Conservation (phyloP, 371 early-diverging fungal genomes). For the Phascolomyces articulosus region DNA sequence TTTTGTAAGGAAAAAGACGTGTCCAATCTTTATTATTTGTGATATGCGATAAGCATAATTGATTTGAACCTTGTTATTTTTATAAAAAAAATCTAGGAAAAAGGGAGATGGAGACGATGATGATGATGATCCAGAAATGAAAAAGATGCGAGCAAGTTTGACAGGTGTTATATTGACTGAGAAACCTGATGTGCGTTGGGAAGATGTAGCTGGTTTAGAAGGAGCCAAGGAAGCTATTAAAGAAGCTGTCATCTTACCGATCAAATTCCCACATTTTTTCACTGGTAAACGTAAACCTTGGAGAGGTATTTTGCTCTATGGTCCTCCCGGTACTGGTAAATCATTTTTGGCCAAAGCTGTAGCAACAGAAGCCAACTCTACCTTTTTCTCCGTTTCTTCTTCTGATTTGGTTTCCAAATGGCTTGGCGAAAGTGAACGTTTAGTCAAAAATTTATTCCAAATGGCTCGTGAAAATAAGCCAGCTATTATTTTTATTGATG, state of each 20-base stretch:
- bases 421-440: conserved; percentile 96
- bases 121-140: conserved; percentile 88
- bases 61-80: too few relatives aligned
- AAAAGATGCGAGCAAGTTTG: conserved; percentile 84
- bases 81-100: conserved; percentile 28
- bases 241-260: conserved; percentile 98
- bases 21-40: not conserved
- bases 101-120: conserved; percentile 50
- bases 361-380: conserved; percentile 94
- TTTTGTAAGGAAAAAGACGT: too few relatives aligned
- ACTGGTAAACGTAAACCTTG: conserved; percentile 95
- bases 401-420: conserved; percentile 97
- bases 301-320: conserved; percentile 97
- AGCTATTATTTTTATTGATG: conserved; percentile 97
- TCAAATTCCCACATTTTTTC: conserved; percentile 96
- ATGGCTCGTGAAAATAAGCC: conserved; percentile 95
- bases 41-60: too few relatives aligned
- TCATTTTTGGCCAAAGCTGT: conserved; percentile 97
- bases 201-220: conserved; percentile 98
- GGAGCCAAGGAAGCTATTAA: conserved; percentile 98
- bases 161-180: conserved; percentile 90
- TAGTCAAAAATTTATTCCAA: conserved; percentile 92
- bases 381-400: conserved; percentile 95
- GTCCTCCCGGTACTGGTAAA: conserved; percentile 99
- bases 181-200: conserved; percentile 95